These are phyloP conservation scores for Candida tetrigidarum DNA, from an alignment of 1,139 yeast species.

Conservation along the genomic window DNA sequence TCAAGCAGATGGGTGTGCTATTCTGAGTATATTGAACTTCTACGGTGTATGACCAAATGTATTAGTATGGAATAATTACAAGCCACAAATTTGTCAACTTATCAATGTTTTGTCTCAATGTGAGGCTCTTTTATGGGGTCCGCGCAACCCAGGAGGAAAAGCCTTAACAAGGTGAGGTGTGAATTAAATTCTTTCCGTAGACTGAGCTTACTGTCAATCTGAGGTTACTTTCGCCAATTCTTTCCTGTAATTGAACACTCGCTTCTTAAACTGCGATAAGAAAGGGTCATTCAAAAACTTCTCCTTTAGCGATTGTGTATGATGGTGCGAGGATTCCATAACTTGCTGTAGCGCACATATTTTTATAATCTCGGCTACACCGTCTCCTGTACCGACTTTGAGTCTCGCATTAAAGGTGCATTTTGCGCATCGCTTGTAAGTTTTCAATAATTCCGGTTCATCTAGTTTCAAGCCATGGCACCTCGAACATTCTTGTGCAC, in stretches of 20 bases:
- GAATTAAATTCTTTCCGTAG: no score
- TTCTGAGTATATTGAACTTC: neutral
- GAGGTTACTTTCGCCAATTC: neutral
- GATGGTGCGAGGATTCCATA: neutral
- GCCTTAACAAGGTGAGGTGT: no score
- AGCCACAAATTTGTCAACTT: neutral
- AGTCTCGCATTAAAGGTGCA: neutral
- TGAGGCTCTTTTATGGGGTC: conserved; percentile 1
- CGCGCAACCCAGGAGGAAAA: neutral
- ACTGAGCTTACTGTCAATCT: no score
- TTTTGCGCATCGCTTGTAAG: neutral
- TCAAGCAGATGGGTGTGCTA: no score
- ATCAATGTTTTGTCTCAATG: neutral
- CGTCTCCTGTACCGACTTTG: neutral
- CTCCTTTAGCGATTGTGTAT: neutral
- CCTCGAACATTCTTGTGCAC: no score
- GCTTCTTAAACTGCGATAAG: neutral
- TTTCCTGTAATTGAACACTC: neutral
- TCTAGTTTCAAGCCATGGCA: neutral
- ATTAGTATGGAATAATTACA: neutral
- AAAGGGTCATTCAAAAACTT: conserved; percentile 1
- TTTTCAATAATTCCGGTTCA: neutral
- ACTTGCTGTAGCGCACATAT: neutral
- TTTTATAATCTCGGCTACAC: neutral
- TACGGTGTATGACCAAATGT: neutral